Evolutionary conservation across 768 basidiomycete genomes (phyloP), one percentile per base, ranked within the genome.

Genomic region (button mushroom (Agaricus bisporus)): DNA sequence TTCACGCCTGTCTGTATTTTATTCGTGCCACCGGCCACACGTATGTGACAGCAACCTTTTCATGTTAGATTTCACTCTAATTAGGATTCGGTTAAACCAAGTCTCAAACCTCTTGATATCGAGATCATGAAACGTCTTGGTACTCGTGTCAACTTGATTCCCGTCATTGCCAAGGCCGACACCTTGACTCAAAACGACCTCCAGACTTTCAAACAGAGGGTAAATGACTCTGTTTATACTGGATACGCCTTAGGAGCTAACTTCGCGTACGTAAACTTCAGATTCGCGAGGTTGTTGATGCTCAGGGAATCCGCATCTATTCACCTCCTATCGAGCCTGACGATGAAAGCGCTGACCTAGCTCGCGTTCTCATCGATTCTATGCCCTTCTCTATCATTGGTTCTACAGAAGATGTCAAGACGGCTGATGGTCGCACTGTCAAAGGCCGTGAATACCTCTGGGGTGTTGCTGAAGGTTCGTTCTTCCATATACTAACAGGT

Each of bases 51-150:
- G 41, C 29, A 12, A 60, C 51, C 42, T 56, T 49, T 41, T 25
- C 11, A 32, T 32, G 4, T 48, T 36, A 32, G 43, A 41, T 12
- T 29, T 42, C 43, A 62, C 41, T 38, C 48, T 20, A 38, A 56
- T 36, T 17, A 17, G 20, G 32, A 48, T 45, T 35, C 29, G 26
- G 26, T 18, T 28, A 26, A 17, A 37, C 49, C 12, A 61, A 93
- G 93, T 0, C 74, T 98, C 60, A 98, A 98, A 72, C 97, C 97
- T 18, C 80, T 99, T 44, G 97, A 99, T 66, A 95, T 99, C 61
- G 97, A 98, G 73, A 94, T 98, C 68, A 99, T 99, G 97, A 98
- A 98, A 76, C 90, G 94, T 54, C 85, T 99, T 17, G 95, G 97
- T 37, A 95, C 95, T 45, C 87, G 97, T 60, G 97, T 98, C 68